phyloP scores from a whole-genome alignment of 2,329 filamentous ascomycete species.

The Monosporascus sp. region DNA sequence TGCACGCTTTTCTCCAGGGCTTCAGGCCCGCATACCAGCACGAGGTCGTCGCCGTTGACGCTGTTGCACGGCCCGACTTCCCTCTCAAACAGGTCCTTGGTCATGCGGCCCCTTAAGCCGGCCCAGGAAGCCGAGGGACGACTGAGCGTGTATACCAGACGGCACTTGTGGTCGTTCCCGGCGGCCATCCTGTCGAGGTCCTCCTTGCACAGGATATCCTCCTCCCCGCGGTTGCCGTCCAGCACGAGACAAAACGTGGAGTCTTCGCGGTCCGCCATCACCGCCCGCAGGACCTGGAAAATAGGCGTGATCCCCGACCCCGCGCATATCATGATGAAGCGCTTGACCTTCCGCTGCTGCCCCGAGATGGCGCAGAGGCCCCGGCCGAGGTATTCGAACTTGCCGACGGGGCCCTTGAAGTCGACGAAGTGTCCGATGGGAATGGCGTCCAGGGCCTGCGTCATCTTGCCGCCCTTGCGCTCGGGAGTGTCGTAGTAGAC shows the following conservation, averaged over 20 bases:
- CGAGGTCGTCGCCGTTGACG: constrained; percentile 48
- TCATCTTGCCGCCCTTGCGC: constrained; percentile 71
- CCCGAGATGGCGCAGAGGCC: constrained; percentile 60
- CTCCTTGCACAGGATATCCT: constrained; percentile 74
- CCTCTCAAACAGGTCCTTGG: constrained; percentile 53
- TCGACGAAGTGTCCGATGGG: constrained; percentile 70
- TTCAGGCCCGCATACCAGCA: constrained; percentile 75
- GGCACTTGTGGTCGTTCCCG: constrained; percentile 51
- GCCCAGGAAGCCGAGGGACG: constrained; percentile 59
- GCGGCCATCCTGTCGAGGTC: constrained; percentile 63
- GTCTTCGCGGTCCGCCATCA: constrained; percentile 61
- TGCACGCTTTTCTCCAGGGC: constrained; percentile 63
- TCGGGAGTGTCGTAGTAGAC: constrained; percentile 62
- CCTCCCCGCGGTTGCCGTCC: constrained; percentile 69
- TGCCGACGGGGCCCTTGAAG: constrained; percentile 83
- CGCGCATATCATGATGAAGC: constrained; percentile 81
- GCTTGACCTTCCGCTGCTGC: constrained; percentile 50
- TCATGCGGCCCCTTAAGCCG: constrained; percentile 64
- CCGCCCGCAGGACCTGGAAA: constrained; percentile 72
- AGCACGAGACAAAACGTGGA: constrained; percentile 66
- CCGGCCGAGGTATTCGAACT: constrained; percentile 70
- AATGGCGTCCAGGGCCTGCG: constrained; percentile 67
- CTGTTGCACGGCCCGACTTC: constrained; percentile 42
- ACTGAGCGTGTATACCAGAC: constrained; percentile 65
- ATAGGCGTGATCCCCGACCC: constrained; percentile 93